phyloP scores from a whole-genome alignment of 2,329 filamentous ascomycete genomes.

The Gliomastix tumulicola region DNA sequence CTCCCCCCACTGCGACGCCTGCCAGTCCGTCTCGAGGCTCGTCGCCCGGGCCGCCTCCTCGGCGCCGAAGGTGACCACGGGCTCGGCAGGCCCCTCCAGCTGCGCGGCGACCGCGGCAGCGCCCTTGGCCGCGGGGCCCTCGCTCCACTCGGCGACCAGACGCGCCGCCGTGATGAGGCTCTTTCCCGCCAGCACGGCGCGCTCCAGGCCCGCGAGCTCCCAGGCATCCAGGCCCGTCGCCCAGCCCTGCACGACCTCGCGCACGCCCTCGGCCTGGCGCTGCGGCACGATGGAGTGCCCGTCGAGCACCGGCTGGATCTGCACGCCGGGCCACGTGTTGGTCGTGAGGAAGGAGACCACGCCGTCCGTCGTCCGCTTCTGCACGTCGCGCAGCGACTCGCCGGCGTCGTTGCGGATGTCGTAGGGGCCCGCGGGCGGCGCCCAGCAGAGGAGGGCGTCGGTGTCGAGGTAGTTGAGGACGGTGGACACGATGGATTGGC shows the following conservation, averaged over 20 bases:
- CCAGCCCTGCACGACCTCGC: constrained; percentile 73
- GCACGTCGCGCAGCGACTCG: constrained; percentile 62
- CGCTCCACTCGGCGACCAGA: constrained; percentile 81
- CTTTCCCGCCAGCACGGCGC: constrained; percentile 79
- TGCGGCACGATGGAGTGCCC: constrained; percentile 67
- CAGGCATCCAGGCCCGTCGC: constrained; percentile 63
- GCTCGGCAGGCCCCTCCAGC: constrained; percentile 10
- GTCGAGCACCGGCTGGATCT: constrained; percentile 75
- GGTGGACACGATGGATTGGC: constrained; percentile 57
- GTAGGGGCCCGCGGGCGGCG: constrained; percentile 43
- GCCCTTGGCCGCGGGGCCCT: constrained; percentile 53
- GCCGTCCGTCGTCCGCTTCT: constrained; percentile 61
- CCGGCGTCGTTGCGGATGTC: constrained; percentile 37
- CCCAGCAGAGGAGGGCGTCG: constrained; percentile 91
- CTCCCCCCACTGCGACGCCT: constrained; percentile 88
- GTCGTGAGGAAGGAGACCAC: constrained; percentile 66
- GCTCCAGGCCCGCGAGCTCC: constrained; percentile 82
- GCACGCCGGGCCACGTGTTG: constrained; percentile 76
- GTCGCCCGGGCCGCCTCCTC: constrained; percentile 74
- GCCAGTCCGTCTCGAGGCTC: constrained; percentile 83
- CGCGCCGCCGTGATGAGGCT: constrained; percentile 72
- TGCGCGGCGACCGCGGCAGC: constrained; percentile 15
- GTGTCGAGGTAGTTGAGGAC: constrained; percentile 85
- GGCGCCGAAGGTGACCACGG: constrained; percentile 77
- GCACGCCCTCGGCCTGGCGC: constrained; percentile 67